These are phyloP conservation scores for Scutellaria galericulata DNA, from an alignment of 257 asterid species.

Conservation along the genomic window DNA sequence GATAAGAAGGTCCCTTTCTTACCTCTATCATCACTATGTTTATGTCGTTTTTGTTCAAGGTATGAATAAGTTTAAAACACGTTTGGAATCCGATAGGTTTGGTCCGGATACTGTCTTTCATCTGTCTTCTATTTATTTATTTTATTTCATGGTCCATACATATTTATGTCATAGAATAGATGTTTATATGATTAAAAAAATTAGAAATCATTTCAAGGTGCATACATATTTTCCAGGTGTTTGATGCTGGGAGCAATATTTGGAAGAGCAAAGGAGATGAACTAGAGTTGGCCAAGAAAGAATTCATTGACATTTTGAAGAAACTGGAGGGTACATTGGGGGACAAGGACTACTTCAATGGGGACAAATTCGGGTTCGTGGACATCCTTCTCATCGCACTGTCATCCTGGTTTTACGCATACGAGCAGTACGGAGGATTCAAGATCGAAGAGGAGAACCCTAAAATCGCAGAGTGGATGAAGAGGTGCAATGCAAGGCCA, in stretches of 20 bases:
- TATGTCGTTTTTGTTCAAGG: too few relatives aligned
- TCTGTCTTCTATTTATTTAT: too few relatives aligned
- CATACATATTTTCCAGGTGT: constrained; percentile 43
- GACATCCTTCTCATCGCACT: constrained; percentile 55
- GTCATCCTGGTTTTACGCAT: constrained; percentile 65
- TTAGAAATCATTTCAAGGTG: too few relatives aligned
- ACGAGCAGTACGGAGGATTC: constrained; percentile 68
- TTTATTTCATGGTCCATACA: too few relatives aligned
- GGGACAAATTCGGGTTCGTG: constrained; percentile 63
- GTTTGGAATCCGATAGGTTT: too few relatives aligned
- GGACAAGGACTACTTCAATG: constrained; percentile 62
- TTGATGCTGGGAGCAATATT: constrained; percentile 48
- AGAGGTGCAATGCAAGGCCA: constrained; percentile 61
- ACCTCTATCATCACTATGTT: neutral
- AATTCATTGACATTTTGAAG: constrained; percentile 64
- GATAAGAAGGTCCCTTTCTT: constrained; percentile 65
- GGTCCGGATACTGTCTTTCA: too few relatives aligned
- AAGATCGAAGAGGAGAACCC: constrained; percentile 65
- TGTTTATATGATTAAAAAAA: too few relatives aligned
- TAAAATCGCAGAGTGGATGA: constrained; percentile 60
- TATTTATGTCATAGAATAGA: too few relatives aligned
- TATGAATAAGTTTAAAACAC: too few relatives aligned
- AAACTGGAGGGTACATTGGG: constrained; percentile 74
- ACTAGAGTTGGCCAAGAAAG: constrained; percentile 56
- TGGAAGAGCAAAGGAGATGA: constrained; percentile 69